Evolutionary conservation across 2,329 filamentous ascomycete species (phyloP).

Genomic region (Colletotrichum musae): DNA sequence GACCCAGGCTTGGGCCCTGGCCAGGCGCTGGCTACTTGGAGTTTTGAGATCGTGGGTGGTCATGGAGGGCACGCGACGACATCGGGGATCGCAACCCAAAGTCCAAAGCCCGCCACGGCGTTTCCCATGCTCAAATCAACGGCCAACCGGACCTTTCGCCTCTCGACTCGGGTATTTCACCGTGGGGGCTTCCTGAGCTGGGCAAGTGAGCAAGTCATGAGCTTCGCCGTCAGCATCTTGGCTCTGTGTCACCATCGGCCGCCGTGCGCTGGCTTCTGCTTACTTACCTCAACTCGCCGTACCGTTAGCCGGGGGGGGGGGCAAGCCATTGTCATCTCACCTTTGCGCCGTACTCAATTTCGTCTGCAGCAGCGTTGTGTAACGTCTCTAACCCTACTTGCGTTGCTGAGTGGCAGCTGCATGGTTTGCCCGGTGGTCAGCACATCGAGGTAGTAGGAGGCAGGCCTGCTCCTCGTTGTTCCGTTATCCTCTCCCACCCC

Average conservation of each 20-base stretch:
- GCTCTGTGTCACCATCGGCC: slow-evolving; percentile 37
- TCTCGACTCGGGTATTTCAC: not conserved
- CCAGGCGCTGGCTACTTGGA: slow-evolving; percentile 13
- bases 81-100: slow-evolving; percentile 7
- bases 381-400: slow-evolving; percentile 25
- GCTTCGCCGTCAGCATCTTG: slow-evolving; percentile 29
- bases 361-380: slow-evolving; percentile 36
- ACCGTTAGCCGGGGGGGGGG: not conserved
- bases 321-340: slow-evolving; percentile 28
- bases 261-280: slow-evolving; percentile 29
- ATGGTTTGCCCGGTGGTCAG: slow-evolving; percentile 35
- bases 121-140: slow-evolving; percentile 10
- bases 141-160: not conserved
- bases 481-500: slow-evolving; percentile 8
- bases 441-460: slow-evolving; percentile 16
- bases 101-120: not conserved
- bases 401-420: slow-evolving; percentile 29
- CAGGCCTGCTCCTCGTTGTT: slow-evolving; percentile 17
- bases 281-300: not conserved
- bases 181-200: slow-evolving; percentile 26
- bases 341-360: slow-evolving; percentile 25
- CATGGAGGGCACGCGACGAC: slow-evolving; percentile 15
- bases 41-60: slow-evolving; percentile 14
- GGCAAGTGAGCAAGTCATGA: slow-evolving; percentile 10
- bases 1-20: not conserved